Percentiles rank a stretch among this genome's conserved stretches.
Evolutionary conservation across 192 early-diverging fungal genomes (phyloP).

Genomic region (Radiomyces spectabilis): DNA sequence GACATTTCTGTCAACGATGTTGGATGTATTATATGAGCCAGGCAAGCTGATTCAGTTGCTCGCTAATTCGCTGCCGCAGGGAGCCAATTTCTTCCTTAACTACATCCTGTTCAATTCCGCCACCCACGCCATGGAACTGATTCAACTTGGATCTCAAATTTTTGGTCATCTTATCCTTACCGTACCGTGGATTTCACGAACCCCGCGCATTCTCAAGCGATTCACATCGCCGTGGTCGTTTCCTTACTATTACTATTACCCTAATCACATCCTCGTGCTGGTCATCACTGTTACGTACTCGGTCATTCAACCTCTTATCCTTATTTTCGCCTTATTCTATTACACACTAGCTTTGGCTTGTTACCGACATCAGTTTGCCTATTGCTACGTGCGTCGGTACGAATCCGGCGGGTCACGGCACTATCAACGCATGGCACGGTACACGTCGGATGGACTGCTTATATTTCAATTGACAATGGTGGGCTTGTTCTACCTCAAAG

Average conservation of each 20-base stretch:
- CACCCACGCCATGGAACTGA: conserved; percentile 48
- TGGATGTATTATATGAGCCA: conserved; percentile 38
- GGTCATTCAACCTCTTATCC: conserved; percentile 49
- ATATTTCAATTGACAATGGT: conserved; percentile 53
- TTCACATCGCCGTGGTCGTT: conserved; percentile 45
- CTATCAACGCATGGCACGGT: conserved; percentile 46
- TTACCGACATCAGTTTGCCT: conserved; percentile 57
- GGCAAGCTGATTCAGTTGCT: conserved; percentile 41
- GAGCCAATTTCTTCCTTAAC: conserved; percentile 55
- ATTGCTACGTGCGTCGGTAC: conserved; percentile 51
- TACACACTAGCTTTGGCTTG: conserved; percentile 44
- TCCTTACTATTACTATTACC: conserved; percentile 57
- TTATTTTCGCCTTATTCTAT: conserved; percentile 44
- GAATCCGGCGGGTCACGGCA: conserved; percentile 45
- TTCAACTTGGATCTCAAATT: conserved; percentile 50
- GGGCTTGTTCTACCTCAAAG: conserved; percentile 43
- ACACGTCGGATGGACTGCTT: conserved; percentile 46
- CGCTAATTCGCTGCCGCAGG: conserved; percentile 42
- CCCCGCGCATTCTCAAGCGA: conserved; percentile 44
- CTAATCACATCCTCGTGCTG: conserved; percentile 50
- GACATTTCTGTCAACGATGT: conserved; percentile 42
- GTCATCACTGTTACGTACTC: conserved; percentile 56
- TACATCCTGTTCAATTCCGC: conserved; percentile 54
- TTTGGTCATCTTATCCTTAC: conserved; percentile 43
- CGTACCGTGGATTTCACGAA: conserved; percentile 34